A percentile compares a stretch with the other conserved stretches of the same genome.
Evolutionary conservation across 1,284 basidiomycete genomes (phyloP).

Genomic region (Sporisorium scitamineum): DNA sequence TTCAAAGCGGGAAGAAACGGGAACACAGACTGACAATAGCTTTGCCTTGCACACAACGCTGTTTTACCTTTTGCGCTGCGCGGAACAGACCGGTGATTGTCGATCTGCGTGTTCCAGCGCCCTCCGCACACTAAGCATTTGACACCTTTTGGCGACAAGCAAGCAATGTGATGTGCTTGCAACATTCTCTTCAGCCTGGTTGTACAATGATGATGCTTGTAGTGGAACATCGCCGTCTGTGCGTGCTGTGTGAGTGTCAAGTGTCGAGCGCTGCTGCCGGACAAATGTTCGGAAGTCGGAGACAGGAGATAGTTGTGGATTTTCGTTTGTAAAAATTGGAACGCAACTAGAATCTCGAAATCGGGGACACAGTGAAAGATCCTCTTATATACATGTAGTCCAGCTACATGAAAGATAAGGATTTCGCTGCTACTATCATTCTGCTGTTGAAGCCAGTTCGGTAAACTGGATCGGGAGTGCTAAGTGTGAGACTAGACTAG

Average conservation of each 20-base stretch:
- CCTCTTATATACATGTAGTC: too few species aligned
- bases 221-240: neutral
- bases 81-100: conserved; percentile 31
- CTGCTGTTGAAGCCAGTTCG: too few species aligned
- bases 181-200: neutral
- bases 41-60: neutral
- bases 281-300: conserved; percentile 29
- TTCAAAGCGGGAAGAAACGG: neutral
- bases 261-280: conserved; percentile 1
- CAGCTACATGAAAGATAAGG: too few species aligned
- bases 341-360: too few species aligned
- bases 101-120: conserved; percentile 23
- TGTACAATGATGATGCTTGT: neutral
- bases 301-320: neutral
- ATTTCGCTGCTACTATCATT: too few species aligned
- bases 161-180: neutral
- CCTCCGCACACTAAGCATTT: neutral
- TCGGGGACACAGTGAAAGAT: too few species aligned
- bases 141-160: neutral
- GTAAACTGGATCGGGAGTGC: too few species aligned
- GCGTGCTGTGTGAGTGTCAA: neutral
- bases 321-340: too few species aligned
- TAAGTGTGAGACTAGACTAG: too few species aligned
- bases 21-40: conserved; percentile 5
- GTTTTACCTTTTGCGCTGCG: neutral